A percentile compares a stretch with the other conserved stretches of the same genome.
phyloP scores from a whole-genome alignment of 805 yeast species.

The Kodamaea neixiangensis region DNA sequence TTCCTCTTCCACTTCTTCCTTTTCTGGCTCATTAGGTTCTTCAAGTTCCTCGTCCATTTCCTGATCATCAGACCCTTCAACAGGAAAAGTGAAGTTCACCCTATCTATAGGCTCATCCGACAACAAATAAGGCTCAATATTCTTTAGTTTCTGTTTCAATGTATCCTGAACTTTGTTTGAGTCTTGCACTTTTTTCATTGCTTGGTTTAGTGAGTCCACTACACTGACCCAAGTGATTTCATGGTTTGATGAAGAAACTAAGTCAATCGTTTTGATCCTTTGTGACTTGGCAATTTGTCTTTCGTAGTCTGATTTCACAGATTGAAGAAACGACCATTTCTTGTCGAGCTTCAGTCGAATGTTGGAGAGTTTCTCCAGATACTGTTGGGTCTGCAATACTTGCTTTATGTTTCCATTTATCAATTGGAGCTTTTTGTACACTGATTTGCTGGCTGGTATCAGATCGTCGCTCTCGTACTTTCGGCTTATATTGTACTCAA shows the following conservation, averaged over 20 bases:
- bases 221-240: conserved; percentile 28
- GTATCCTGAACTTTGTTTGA: conserved; percentile 26
- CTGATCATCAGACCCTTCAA: neutral
- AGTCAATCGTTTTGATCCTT: conserved; percentile 11
- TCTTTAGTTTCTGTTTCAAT: conserved; percentile 41
- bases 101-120: conserved; percentile 51
- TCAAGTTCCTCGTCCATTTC: conserved; percentile 3
- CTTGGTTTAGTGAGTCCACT: conserved; percentile 33
- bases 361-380: neutral
- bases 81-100: conserved; percentile 34
- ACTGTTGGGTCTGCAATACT: neutral
- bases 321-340: conserved; percentile 31
- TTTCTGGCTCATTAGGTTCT: conserved; percentile 4
- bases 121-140: conserved; percentile 53
- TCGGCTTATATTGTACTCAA: conserved; percentile 60
- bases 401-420: conserved; percentile 7
- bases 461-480: conserved; percentile 44
- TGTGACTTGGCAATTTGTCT: conserved; percentile 19
- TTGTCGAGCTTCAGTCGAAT: conserved; percentile 3
- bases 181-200: conserved; percentile 32
- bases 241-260: conserved; percentile 6
- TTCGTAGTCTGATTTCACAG: conserved; percentile 33
- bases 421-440: conserved; percentile 1
- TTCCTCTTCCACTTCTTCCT: conserved; percentile 7
- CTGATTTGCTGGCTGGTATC: conserved; percentile 21